Evolutionary conservation across 495 filamentous ascomycete genomes (phyloP), one percentile per base, ranked within the genome.

Genomic region (Podospora tetraspora): DNA sequence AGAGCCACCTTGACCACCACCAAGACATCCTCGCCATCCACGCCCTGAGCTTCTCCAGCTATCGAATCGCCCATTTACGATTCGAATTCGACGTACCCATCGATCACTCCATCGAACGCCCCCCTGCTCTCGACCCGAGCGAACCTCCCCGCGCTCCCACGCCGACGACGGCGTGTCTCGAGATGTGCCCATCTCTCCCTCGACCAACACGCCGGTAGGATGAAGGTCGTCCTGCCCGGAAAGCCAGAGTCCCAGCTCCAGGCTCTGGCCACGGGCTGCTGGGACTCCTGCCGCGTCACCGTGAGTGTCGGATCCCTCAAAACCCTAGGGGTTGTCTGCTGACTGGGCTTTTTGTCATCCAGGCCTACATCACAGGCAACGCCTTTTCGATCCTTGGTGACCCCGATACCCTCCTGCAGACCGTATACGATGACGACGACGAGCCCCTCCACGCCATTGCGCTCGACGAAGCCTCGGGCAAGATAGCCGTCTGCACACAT

Each of bases 351-450:
- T 25, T 4, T 27, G 21, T 24, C 22, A 13, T 21, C 22, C 73
- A 96, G 92, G 87, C 86, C 68, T 99, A 97, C 78, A 91, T 97
- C 67, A 93, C 91, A 68, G 94, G 95, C 69, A 90, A 89, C 78
- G 90, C 92, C 68, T 84, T 98, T 68, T 85, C 93, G 61, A 89
- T 98, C 74, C 89, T 97, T 74, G 84, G 85, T 78, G 87, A 86
- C 63, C 86, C 92, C 68, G 83, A 91, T 74, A 83, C 86, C 65
- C 85, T 96, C 72, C 82, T 97, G 34, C 94, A 98, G 79, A 97
- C 94, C 0, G 91, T 93, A 68, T 97, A 97, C 80, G 86, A 93
- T 74, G 89, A 95, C 70, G 89, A 93, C 76, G 84, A 87, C 52
- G 81, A 86, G 8, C 80, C 81, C 6, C 85, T 98, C 52, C 85